Evolutionary conservation across 257 asterid species (phyloP), one percentile per base, ranked within the genome.

Genomic region (Cordia subcordata): DNA sequence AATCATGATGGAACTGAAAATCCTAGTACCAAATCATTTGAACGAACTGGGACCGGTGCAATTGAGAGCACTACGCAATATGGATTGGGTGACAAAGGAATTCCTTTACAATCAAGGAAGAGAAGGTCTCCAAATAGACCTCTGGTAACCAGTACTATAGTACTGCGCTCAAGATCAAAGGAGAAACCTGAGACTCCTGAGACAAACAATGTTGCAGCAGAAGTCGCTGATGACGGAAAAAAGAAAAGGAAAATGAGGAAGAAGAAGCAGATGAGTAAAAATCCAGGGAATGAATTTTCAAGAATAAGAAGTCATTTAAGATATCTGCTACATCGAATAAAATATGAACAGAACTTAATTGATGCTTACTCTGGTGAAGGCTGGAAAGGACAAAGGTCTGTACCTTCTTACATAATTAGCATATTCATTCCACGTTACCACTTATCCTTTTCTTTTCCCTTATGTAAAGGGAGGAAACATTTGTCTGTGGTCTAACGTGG

Each of bases 361-460:
- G 97, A 93, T 68, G 99, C 97, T 57, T 93, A 93, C 74, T 81
- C 94, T 55, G 91, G 90, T 67, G 99, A 93, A 82, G 99, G 99
- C 67, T 93, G 99, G 99, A 93, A 83, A 77, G 91, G 97, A 58
- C 99, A 83, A 72, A 93, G 99, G 99, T 93, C 55, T 18, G 87
- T 64, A 42, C 2, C 3, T 8, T 42, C 49, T 19, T 22, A 39
- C 59, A n/a, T 61, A 4, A 51, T 21, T 60, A 63, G 13, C 46
- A 38, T 16, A 58, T 57, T 15, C 5, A 27, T 61, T 55, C 17
- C 19, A 4, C 55, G 47, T 27, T 1, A 27, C 35, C 3, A 27
- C 39, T 27, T 27, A 27, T 27, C 35, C 35, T 27, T 27, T 27
- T 27, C 35, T 27, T 27, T 27, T 27, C 35, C 35, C 35, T 1